phyloP scores from a whole-genome alignment of 2,329 filamentous ascomycete genomes.

The Neonectria sp. region DNA sequence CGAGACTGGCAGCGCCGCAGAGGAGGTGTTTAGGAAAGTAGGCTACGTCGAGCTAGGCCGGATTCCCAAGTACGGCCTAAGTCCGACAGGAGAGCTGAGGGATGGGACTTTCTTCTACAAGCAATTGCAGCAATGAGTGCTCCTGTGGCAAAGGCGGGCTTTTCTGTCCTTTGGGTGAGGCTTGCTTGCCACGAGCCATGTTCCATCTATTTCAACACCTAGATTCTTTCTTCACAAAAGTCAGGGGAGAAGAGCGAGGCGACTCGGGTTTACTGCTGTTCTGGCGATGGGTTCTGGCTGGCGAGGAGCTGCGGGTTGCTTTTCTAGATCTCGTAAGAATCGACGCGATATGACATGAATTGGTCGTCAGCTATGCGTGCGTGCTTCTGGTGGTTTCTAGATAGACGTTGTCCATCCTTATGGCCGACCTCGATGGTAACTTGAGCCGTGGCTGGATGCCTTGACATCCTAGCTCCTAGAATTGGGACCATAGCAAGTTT shows the following conservation, averaged over 20 bases:
- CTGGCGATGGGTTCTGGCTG: constrained; percentile 32
- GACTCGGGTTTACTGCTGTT: constrained; percentile 46
- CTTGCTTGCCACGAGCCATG: neutral
- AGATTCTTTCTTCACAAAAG: constrained; percentile 34
- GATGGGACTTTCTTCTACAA: constrained; percentile 74
- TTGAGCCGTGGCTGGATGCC: neutral
- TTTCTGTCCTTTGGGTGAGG: constrained; percentile 2
- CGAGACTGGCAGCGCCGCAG: constrained; percentile 66
- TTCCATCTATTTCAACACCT: constrained; percentile 27
- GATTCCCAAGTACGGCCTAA: constrained; percentile 68
- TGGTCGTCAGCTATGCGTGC: neutral
- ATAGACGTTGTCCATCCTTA: neutral
- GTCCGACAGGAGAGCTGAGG: constrained; percentile 63
- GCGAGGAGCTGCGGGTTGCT: constrained; percentile 39
- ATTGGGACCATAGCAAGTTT: neutral
- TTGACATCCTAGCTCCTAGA: neutral
- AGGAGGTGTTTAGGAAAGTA: constrained; percentile 68
- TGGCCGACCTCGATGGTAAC: too few species aligned
- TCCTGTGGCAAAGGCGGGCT: neutral
- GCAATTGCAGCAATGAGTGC: constrained; percentile 55
- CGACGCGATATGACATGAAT: constrained; percentile 16
- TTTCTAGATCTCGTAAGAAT: constrained; percentile 39
- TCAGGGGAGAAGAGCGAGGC: constrained; percentile 42
- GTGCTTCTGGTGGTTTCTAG: neutral
- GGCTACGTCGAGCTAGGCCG: constrained; percentile 70